Conservation (phyloP, 2,329 filamentous ascomycete genomes). For the Cryphonectria nitschkei region DNA sequence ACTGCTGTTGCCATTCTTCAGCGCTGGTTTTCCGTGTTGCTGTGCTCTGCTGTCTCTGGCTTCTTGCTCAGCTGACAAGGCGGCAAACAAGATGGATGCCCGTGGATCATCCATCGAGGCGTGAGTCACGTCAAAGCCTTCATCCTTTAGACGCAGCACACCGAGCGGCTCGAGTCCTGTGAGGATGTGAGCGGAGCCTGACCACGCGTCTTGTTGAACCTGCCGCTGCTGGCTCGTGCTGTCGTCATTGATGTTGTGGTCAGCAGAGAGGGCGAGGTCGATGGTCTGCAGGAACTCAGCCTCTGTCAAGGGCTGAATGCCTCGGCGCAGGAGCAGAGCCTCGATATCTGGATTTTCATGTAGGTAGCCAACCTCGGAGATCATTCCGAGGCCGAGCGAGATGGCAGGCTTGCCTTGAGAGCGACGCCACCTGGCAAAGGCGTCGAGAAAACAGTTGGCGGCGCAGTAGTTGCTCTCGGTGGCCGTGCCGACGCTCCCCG, state of each 20-base stretch:
- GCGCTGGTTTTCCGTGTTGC: neutral
- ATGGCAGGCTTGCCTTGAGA: slow-evolving; percentile 39
- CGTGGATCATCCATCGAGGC: slow-evolving; percentile 30
- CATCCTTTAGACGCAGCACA: slow-evolving; percentile 3
- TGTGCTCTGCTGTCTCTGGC: neutral
- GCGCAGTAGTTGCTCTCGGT: slow-evolving; percentile 41
- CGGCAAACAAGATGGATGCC: slow-evolving; percentile 28
- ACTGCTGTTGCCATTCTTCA: neutral
- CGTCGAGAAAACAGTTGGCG: slow-evolving; percentile 42
- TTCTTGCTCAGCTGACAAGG: slow-evolving; percentile 30
- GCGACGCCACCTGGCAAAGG: slow-evolving; percentile 40
- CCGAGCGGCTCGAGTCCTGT: neutral
- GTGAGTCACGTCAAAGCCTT: slow-evolving; percentile 30
- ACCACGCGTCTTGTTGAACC: neutral
- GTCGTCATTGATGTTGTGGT: neutral
- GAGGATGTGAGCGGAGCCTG: neutral
- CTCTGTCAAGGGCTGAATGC: slow-evolving; percentile 41
- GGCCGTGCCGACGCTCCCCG: slow-evolving; percentile 32
- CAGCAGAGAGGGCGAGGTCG: slow-evolving; percentile 34
- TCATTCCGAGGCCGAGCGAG: slow-evolving; percentile 41
- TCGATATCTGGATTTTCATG: slow-evolving; percentile 43
- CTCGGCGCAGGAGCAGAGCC: slow-evolving; percentile 40
- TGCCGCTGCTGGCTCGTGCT: neutral
- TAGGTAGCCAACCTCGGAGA: slow-evolving; percentile 37
- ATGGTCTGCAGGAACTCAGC: slow-evolving; percentile 37